These are phyloP conservation scores for Penicillium coffeae DNA, from an alignment of 495 filamentous ascomycete genomes.

Conservation along the genomic window DNA sequence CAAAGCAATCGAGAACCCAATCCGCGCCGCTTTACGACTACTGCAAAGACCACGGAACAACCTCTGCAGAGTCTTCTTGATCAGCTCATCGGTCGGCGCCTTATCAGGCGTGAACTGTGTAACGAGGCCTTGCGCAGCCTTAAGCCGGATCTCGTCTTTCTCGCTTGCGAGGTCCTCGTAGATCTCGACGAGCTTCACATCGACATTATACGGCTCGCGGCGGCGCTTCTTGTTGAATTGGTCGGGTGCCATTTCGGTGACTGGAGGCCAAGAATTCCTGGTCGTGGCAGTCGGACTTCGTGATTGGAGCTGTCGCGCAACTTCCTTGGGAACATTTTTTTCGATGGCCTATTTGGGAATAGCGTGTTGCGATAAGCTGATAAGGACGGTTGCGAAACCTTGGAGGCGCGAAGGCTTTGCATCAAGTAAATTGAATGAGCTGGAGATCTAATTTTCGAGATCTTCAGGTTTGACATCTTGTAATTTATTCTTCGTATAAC, in stretches of 20 bases:
- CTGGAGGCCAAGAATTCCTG: conserved; percentile 1
- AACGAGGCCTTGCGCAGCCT: conserved; percentile 44
- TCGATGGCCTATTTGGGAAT: conserved; percentile 16
- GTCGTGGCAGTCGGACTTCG: conserved; percentile 4
- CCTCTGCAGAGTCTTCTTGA: conserved; percentile 49
- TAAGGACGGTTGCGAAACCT: too few relatives aligned
- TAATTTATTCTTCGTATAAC: too few relatives aligned
- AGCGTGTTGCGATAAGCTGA: conserved; percentile 22
- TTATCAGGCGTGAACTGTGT: conserved; percentile 45
- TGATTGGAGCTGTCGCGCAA: conserved; percentile 13
- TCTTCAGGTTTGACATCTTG: too few relatives aligned
- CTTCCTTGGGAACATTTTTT: conserved; percentile 14
- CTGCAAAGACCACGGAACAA: conserved; percentile 87
- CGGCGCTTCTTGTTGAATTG: conserved; percentile 39
- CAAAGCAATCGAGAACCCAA: conserved; percentile 88
- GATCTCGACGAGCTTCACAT: conserved; percentile 50
- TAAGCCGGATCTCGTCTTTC: conserved; percentile 48
- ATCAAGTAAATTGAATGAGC: too few relatives aligned
- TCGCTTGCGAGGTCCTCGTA: conserved; percentile 54
- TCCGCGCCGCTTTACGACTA: conserved; percentile 79
- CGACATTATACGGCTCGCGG: conserved; percentile 43
- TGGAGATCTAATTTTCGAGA: too few relatives aligned
- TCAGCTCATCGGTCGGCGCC: conserved; percentile 37
- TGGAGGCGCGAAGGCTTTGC: not conserved
- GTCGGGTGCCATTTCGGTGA: conserved; percentile 21